Conservation (phyloP, 805 yeast species). For the Martiniozyma abietophila region DNA sequence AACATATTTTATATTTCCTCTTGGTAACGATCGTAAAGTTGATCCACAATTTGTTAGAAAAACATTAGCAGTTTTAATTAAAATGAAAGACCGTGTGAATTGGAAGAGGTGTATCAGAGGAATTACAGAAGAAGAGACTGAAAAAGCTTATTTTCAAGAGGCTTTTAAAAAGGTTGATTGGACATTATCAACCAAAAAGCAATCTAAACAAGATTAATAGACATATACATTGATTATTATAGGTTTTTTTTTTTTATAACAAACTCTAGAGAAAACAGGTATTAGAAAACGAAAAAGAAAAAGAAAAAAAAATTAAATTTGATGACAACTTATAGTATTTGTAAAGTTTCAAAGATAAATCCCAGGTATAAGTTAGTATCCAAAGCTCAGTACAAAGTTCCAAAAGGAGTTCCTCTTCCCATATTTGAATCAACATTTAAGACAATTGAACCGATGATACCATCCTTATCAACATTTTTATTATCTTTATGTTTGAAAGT, state of each 20-base stretch:
- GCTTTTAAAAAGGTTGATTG: constrained; percentile 27
- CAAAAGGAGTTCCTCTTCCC: constrained; percentile 25
- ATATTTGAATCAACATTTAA: constrained; percentile 15
- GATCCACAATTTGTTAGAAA: constrained; percentile 83
- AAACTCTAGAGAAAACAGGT: constrained; percentile 13
- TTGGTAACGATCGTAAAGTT: constrained; percentile 26
- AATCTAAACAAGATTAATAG: no score
- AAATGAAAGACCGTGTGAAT: constrained; percentile 49
- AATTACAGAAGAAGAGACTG: constrained; percentile 47
- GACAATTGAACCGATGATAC: constrained; percentile 26
- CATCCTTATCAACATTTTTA: constrained; percentile 9
- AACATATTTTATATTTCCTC: constrained; percentile 23
- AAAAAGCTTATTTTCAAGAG: constrained; percentile 54
- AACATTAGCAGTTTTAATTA: constrained; percentile 57
- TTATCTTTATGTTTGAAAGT: constrained; percentile 81
- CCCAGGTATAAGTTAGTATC: neutral
- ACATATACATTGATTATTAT: no score
- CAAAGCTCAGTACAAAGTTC: constrained; percentile 29
- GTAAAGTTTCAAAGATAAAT: neutral
- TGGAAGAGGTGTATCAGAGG: constrained; percentile 72
- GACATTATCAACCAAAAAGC: constrained; percentile 34
- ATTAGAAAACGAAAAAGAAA: neutral
- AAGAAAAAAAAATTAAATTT: neutral
- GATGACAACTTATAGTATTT: neutral
- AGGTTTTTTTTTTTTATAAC: no score